Base-by-base conservation (phyloP, 331 rosid genomes). In the Pyracantha coccinea region DNA sequence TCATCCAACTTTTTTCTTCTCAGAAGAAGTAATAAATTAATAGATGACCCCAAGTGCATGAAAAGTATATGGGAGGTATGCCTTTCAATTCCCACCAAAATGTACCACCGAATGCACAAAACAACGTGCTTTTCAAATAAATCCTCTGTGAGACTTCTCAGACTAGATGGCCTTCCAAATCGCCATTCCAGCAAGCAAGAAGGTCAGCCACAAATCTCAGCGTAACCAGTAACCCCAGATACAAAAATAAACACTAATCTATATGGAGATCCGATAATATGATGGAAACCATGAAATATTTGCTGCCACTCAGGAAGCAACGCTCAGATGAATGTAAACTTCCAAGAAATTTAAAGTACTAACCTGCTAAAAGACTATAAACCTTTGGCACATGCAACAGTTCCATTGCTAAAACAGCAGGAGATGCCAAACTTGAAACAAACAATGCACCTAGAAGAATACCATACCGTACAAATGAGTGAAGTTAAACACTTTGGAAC, bases 331-430 rank as follows among this genome's bases (percentile, higher is more conserved):
- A 70, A 54, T 35, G 7, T 5, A 61, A 47, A 8, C 7, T 54
- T 25, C 35, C 58, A 57, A 54, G 55, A 53, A 32, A 68, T 65
- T 33, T 29, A 68, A 71, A 52, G 14, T 3, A 75, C 82, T 75
- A 33, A 87, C 96, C 97, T 75, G 81, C 86, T 72, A 87, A 63
- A 80, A 94, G 96, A 66, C 90, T 78, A 74, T 82, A 88, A 59
- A 87, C 81, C 92, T 94, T 94, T 19, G 99, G 90, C 77, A 92
- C 50, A 64, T 85, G 89, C 75, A 94, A 82, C 83, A 90, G 81
- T 38, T 79, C 86, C 55, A 81, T 79, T 64, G 71, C 82, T 16
- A 88, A 73, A 63, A 90, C 82, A 76, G 89, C 13, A 2, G 99
- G 97, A 68, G 89, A 80, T 9, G 91, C 88, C 71, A 87, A 74